Base-by-base conservation (phyloP, 768 basidiomycete species). In the Lenzites betulinus region DNA sequence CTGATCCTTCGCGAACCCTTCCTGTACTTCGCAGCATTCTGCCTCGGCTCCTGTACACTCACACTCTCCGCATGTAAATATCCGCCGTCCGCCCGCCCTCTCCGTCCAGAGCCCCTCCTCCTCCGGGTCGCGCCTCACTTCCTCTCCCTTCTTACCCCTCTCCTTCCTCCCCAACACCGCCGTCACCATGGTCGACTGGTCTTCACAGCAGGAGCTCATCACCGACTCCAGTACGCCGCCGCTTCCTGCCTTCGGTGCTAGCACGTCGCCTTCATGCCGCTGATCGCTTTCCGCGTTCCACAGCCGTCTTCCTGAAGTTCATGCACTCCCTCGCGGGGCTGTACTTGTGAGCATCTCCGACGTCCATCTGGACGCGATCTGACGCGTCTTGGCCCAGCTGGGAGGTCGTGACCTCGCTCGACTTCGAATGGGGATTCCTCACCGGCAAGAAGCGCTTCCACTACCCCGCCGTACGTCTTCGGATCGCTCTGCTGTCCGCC, bases 271-370 rank as follows among this genome's bases (percentile, higher is more conserved):
- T 26, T 18, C 47, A 28, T 48, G 42, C n/a, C 25, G 58, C 16
- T 26, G 25, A 60, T 51, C 15, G 25, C 35, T 43, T 2, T 20
- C 28, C n/a, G 11, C 23, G 38, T 38, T 47, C 54, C 44, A 33
- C 60, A 80, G 79, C 69, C 49, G 67, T 73, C 50, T 81, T 81
- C 64, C 64, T 70, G 39, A 76, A 76, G 62, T 59, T 79, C 52
- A 76, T 81, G 64, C 80, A 81, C 63, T 67, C 69, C 26, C 62
- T 81, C 39, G 61, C 78, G 33, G 79, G 79, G 18, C 70, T 80
- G 41, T 81, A 80, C 66, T 71, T 77, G 79, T 81, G 56, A 26
- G 46, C 23, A 36, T 33, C 38, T 41, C 33, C 16, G 23, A 25
- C 49, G 28, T 25, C 36, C 39, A n/a, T 35, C 16, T 25, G 39